A percentile compares a stretch with the other conserved stretches of the same genome.
Conservation (phyloP, 2,329 filamentous ascomycete genomes). For the Geosmithia morbida region DNA sequence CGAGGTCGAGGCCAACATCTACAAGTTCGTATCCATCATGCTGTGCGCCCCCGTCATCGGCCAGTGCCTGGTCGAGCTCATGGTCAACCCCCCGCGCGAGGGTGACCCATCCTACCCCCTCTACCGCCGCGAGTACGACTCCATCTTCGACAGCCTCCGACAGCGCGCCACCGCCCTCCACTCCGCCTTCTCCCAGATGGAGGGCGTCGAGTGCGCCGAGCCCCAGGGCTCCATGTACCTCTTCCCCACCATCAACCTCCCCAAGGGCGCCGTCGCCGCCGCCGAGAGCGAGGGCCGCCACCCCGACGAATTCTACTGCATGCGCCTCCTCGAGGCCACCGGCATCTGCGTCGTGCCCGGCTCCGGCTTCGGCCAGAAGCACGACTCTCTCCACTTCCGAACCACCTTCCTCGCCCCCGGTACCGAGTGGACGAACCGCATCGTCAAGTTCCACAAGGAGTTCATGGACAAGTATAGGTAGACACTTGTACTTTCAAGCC, state of each 20-base stretch:
- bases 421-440: conserved; percentile 81
- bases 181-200: conserved; percentile 85
- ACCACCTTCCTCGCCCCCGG: conserved; percentile 95
- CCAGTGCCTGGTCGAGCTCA: conserved; percentile 91
- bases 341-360: conserved; percentile 91
- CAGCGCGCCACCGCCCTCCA: conserved; percentile 75
- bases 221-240: conserved; percentile 98
- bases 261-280: conserved; percentile 60
- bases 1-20: conserved; percentile 81
- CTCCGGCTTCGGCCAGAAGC: conserved; percentile 85
- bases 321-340: conserved; percentile 80
- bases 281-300: conserved; percentile 59
- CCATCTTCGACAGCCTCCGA: conserved; percentile 65
- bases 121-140: conserved; percentile 74
- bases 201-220: conserved; percentile 79
- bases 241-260: conserved; percentile 82
- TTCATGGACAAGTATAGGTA: conserved; percentile 73
- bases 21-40: conserved; percentile 97
- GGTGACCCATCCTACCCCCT: conserved; percentile 75
- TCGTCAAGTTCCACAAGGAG: conserved; percentile 78
- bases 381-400: conserved; percentile 82
- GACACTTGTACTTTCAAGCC: conserved; percentile 4
- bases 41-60: conserved; percentile 91
- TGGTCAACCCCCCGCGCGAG: conserved; percentile 84
- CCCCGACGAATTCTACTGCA: conserved; percentile 88